Conservation (phyloP, 106 monocot species). For the Apostasia ramifera region DNA sequence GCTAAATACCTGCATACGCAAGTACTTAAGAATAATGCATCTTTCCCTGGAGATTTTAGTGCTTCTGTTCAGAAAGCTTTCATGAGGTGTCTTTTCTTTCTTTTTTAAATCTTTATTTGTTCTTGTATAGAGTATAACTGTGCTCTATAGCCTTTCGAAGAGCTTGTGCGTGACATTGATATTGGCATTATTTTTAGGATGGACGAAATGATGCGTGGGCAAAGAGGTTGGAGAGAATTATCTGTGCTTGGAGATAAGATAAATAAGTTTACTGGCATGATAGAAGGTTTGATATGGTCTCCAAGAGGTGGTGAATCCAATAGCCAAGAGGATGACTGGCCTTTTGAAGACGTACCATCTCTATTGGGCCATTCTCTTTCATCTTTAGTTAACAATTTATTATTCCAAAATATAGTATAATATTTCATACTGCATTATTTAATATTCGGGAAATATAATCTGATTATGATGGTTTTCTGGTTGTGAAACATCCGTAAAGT, state of each 20-base stretch:
- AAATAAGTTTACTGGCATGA: slow-evolving; percentile 80
- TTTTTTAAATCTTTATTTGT: neutral
- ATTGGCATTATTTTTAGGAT: slow-evolving; percentile 33
- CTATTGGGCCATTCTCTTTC: no score
- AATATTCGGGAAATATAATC: no score
- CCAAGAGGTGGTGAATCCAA: slow-evolving; percentile 55
- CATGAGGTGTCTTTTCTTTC: slow-evolving; percentile 49
- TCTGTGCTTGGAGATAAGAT: slow-evolving; percentile 74
- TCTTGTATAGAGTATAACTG: no score
- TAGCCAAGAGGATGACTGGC: slow-evolving; percentile 63
- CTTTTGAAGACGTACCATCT: slow-evolving; percentile 67
- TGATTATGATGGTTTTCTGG: no score
- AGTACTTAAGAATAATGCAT: slow-evolving; percentile 63
- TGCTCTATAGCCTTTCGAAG: no score
- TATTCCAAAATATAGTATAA: no score
- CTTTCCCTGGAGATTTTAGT: slow-evolving; percentile 59
- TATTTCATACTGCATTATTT: no score
- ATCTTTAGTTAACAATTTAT: no score
- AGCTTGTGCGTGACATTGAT: neutral
- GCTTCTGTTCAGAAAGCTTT: slow-evolving; percentile 73
- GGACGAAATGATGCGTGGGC: slow-evolving; percentile 97
- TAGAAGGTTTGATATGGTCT: slow-evolving; percentile 92
- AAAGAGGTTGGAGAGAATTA: slow-evolving; percentile 93
- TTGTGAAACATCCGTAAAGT: no score
- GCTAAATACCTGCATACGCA: slow-evolving; percentile 80